These are phyloP conservation scores for Malus orientalis DNA, from an alignment of 306 rosid genomes.

Conservation along the genomic window DNA sequence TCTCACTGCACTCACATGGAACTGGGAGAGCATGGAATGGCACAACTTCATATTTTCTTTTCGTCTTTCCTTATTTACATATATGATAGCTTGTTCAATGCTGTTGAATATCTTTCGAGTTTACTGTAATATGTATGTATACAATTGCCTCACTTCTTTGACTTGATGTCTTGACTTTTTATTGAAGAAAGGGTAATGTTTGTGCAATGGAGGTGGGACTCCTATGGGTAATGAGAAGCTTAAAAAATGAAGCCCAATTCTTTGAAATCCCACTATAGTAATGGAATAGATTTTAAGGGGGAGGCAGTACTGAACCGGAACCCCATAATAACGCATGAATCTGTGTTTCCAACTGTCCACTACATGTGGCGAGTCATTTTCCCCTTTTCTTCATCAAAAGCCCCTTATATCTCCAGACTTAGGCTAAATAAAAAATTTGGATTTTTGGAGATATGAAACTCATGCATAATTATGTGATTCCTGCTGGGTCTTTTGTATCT, in stretches of 20 bases:
- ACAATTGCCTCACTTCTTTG: background rate
- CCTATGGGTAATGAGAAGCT: too few species aligned
- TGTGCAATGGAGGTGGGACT: background rate
- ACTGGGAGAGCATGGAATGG: slow-evolving; percentile 38
- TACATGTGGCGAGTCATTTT: background rate
- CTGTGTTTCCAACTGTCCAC: background rate
- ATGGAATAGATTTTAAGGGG: too few species aligned
- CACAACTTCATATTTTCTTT: slow-evolving; percentile 6
- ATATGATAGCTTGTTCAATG: background rate
- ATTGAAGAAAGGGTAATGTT: background rate
- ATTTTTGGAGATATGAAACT: background rate
- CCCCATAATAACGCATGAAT: background rate
- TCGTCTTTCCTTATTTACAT: background rate
- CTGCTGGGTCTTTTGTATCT: background rate
- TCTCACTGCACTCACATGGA: slow-evolving; percentile 30
- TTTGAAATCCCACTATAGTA: too few species aligned
- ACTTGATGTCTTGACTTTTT: background rate
- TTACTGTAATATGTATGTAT: background rate
- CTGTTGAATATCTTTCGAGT: background rate
- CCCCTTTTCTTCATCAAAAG: background rate
- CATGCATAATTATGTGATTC: background rate
- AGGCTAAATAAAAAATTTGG: background rate
- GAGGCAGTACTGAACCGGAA: too few species aligned
- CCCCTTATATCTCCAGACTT: background rate
- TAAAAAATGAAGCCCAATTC: too few species aligned